Evolutionary conservation across 2,329 filamentous ascomycete species (phyloP).

Genomic region (Sarocladium kiliense): DNA sequence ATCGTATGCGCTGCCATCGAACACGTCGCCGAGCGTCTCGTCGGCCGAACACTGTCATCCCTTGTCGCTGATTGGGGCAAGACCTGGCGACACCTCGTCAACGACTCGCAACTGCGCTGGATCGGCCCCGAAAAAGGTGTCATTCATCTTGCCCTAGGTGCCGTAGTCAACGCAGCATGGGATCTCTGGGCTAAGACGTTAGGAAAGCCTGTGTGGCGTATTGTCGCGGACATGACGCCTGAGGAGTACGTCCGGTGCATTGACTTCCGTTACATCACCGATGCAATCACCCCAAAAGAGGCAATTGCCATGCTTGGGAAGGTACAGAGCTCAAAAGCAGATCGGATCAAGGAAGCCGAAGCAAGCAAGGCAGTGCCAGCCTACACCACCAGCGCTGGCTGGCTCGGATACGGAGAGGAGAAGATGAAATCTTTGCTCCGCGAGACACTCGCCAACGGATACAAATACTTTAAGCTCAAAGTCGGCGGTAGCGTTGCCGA

Average conservation of each 20-base stretch:
- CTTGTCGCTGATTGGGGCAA: slow-evolving; percentile 78
- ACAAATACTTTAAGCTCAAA: slow-evolving; percentile 86
- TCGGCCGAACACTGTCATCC: slow-evolving; percentile 68
- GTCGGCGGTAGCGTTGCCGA: slow-evolving; percentile 70
- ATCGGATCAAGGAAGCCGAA: slow-evolving; percentile 69
- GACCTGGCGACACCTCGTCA: slow-evolving; percentile 89
- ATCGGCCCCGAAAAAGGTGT: slow-evolving; percentile 93
- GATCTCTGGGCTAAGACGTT: slow-evolving; percentile 90
- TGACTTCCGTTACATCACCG: slow-evolving; percentile 91
- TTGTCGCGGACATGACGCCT: slow-evolving; percentile 84
- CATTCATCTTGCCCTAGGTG: slow-evolving; percentile 83
- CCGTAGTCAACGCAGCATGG: slow-evolving; percentile 88
- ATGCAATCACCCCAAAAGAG: slow-evolving; percentile 81
- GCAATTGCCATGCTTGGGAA: slow-evolving; percentile 66
- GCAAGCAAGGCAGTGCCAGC: slow-evolving; percentile 73
- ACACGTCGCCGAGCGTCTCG: slow-evolving; percentile 70
- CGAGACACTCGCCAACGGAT: slow-evolving; percentile 74
- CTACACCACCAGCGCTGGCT: slow-evolving; percentile 86
- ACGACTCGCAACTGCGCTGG: slow-evolving; percentile 86
- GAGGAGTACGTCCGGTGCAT: slow-evolving; percentile 84
- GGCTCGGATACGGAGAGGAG: slow-evolving; percentile 82
- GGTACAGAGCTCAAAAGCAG: slow-evolving; percentile 61
- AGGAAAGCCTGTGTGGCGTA: slow-evolving; percentile 82
- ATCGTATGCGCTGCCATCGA: slow-evolving; percentile 83
- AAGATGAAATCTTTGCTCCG: slow-evolving; percentile 73